These are phyloP conservation scores for Tylopilus subfusipes DNA, from an alignment of 768 basidiomycete genomes.

Conservation along the genomic window DNA sequence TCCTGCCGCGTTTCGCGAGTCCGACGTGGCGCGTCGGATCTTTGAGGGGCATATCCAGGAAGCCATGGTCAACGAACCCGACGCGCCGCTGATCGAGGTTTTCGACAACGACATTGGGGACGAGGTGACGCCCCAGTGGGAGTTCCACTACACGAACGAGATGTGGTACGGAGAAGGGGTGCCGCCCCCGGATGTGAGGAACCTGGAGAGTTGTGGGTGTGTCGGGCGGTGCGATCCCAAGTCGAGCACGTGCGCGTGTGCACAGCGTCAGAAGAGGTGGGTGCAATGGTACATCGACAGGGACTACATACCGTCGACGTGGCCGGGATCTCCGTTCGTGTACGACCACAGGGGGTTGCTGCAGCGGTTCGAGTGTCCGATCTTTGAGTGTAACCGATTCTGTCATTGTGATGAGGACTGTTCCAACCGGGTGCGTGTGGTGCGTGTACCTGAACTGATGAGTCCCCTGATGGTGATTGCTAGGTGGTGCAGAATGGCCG, in stretches of 20 bases:
- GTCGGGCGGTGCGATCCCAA: conserved; percentile 71
- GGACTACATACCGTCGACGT: conserved; percentile 28
- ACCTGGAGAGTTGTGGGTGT: conserved; percentile 69
- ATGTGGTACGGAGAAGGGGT: conserved; percentile 74
- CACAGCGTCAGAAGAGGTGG: conserved; percentile 49
- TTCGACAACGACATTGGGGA: conserved; percentile 60
- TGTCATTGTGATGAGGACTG: conserved; percentile 83
- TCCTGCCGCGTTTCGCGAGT: conserved; percentile 37
- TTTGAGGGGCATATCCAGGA: conserved; percentile 66
- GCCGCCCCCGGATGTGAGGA: conserved; percentile 56
- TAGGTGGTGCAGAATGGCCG: conserved; percentile 86
- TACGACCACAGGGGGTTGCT: conserved; percentile 64
- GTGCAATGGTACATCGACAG: conserved; percentile 20
- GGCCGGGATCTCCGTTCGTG: conserved; percentile 52
- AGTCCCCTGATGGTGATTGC: not conserved
- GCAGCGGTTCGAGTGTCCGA: conserved; percentile 50
- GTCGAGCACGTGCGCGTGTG: conserved; percentile 69
- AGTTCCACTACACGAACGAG: conserved; percentile 83
- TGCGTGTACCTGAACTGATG: not conserved
- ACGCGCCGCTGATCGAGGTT: conserved; percentile 65
- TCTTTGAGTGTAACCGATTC: conserved; percentile 83
- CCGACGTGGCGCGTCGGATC: conserved; percentile 45
- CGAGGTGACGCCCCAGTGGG: conserved; percentile 74
- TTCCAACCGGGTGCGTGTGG: conserved; percentile 59
- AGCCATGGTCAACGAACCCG: conserved; percentile 62